phyloP scores from a whole-genome alignment of 495 filamentous ascomycete species.

The Bombardia bombarda region DNA sequence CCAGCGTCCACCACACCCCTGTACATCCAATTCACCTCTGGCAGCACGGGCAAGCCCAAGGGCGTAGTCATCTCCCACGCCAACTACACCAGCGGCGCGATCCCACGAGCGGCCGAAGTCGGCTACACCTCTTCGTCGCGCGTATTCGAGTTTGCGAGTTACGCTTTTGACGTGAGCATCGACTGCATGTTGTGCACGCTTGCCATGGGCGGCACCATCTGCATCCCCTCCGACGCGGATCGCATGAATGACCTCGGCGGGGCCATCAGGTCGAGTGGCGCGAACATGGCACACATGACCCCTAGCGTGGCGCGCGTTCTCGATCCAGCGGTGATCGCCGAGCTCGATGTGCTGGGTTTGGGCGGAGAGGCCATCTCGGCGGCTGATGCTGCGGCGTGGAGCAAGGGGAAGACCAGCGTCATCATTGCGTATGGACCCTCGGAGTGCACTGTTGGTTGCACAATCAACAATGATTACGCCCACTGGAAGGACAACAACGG shows the following conservation, averaged over 20 bases:
- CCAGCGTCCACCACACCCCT: slow-evolving; percentile 20
- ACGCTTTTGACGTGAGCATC: slow-evolving; percentile 44
- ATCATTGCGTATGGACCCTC: slow-evolving; percentile 55
- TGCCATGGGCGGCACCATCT: slow-evolving; percentile 51
- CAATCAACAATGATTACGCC: slow-evolving; percentile 28
- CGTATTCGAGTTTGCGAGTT: slow-evolving; percentile 43
- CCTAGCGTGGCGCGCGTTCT: slow-evolving; percentile 51
- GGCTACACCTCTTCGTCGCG: slow-evolving; percentile 30
- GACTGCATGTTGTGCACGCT: slow-evolving; percentile 45
- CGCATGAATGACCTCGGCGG: slow-evolving; percentile 35
- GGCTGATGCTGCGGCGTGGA: slow-evolving; percentile 31
- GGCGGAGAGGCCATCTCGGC: slow-evolving; percentile 34
- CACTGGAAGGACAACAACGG: slow-evolving; percentile 16
- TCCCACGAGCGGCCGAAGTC: slow-evolving; percentile 31
- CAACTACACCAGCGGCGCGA: slow-evolving; percentile 33
- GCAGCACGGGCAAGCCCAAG: slow-evolving; percentile 41
- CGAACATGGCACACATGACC: slow-evolving; percentile 38
- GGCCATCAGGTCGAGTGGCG: slow-evolving; percentile 25
- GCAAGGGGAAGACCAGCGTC: slow-evolving; percentile 22
- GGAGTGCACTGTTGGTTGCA: slow-evolving; percentile 45
- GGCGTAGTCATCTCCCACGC: slow-evolving; percentile 35
- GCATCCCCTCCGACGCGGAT: slow-evolving; percentile 49
- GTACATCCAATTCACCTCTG: slow-evolving; percentile 42
- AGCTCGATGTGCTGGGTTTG: slow-evolving; percentile 30
- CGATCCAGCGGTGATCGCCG: slow-evolving; percentile 26